phyloP scores from a whole-genome alignment of 176 grass and related monocot species.

The Phragmites australis region DNA sequence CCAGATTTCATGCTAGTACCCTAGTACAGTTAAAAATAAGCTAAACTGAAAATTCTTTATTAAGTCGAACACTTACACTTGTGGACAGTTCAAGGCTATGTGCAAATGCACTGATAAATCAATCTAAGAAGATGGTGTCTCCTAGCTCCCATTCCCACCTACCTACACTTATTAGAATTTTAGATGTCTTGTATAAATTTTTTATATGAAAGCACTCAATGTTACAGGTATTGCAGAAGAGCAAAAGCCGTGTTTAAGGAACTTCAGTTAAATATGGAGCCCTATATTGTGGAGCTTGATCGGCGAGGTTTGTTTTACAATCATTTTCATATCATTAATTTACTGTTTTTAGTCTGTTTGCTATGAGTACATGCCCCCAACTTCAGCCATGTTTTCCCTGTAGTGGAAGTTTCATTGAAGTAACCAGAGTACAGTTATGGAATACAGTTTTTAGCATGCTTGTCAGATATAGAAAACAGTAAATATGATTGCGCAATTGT shows the following conservation, averaged over 20 bases:
- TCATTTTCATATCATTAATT: neutral
- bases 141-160: neutral
- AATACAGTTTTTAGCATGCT: neutral
- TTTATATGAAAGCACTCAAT: neutral
- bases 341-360: neutral
- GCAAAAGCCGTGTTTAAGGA: conserved; percentile 72
- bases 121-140: neutral
- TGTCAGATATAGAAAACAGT: too few relatives aligned
- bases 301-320: conserved; percentile 54
- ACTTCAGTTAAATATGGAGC: conserved; percentile 55
- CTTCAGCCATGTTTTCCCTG: neutral
- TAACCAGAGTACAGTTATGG: neutral
- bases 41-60: conserved; percentile 7
- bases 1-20: neutral
- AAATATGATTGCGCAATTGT: neutral
- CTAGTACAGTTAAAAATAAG: neutral
- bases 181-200: neutral
- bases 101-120: neutral
- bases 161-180: neutral
- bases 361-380: neutral
- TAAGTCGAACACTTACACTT: neutral
- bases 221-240: conserved; percentile 64
- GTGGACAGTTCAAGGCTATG: neutral
- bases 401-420: neutral
- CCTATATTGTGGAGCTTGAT: conserved; percentile 72